These are phyloP conservation scores for Dactylellina drechsleri DNA, from an alignment of 2,329 filamentous ascomycete species.

Conservation along the genomic window DNA sequence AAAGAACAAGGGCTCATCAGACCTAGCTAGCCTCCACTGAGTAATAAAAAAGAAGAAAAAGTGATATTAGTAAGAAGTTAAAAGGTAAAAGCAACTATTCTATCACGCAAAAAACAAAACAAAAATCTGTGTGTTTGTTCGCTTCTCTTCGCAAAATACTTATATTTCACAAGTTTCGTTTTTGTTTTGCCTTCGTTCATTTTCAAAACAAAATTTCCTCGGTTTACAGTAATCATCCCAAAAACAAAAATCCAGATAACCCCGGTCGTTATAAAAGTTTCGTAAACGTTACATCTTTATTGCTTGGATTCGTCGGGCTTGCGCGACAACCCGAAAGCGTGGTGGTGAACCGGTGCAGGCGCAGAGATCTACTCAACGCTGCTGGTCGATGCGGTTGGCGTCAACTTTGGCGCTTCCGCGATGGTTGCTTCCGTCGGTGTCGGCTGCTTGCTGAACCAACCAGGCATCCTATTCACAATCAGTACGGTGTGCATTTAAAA, in stretches of 20 bases:
- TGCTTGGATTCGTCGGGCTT: neutral
- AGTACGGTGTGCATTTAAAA: neutral
- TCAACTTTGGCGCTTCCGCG: slow-evolving; percentile 24
- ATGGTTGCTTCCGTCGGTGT: neutral
- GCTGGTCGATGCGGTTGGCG: slow-evolving; percentile 41
- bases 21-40: neutral
- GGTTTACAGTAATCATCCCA: neutral
- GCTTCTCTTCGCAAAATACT: neutral
- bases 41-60: neutral
- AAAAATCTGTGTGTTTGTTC: neutral
- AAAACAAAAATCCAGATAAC: too few relatives aligned
- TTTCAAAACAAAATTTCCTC: neutral
- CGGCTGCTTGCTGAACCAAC: slow-evolving; percentile 56
- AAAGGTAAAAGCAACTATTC: neutral
- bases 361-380: slow-evolving; percentile 54
- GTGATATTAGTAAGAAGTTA: neutral
- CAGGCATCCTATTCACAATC: slow-evolving; percentile 54
- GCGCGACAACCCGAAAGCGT: slow-evolving; percentile 14
- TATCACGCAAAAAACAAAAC: slow-evolving; percentile 1
- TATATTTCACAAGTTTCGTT: too few relatives aligned
- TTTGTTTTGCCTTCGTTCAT: too few relatives aligned
- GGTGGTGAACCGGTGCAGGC: slow-evolving; percentile 3
- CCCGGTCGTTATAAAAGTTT: neutral
- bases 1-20: too few relatives aligned
- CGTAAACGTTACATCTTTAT: slow-evolving; percentile 5